A percentile compares a stretch with the other conserved stretches of the same genome.
Evolutionary conservation across 2,329 filamentous ascomycete genomes (phyloP).

Genomic region (Mariannaea elegans): DNA sequence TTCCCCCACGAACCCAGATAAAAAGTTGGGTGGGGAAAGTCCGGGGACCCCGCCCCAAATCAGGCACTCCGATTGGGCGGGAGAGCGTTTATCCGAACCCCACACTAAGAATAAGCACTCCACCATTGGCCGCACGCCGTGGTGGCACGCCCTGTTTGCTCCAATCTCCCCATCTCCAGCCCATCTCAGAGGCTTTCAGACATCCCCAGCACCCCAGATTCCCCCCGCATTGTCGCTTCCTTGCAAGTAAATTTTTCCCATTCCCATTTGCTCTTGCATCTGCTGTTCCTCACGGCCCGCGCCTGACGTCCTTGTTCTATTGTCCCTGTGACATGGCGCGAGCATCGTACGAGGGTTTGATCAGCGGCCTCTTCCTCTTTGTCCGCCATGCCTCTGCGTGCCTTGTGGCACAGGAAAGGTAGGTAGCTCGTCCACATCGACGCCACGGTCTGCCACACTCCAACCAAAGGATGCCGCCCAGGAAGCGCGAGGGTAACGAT

Average conservation of each 20-base stretch:
- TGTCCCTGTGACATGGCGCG: conserved; percentile 35
- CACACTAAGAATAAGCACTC: conserved; percentile 25
- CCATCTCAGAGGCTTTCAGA: conserved; percentile 24
- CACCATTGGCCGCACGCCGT: conserved; percentile 11
- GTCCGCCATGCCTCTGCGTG: conserved; percentile 37
- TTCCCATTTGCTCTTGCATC: conserved; percentile 16
- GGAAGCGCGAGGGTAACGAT: conserved; percentile 44
- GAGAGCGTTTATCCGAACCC: conserved; percentile 38
- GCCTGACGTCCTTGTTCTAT: conserved; percentile 7
- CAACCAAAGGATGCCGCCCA: conserved; percentile 49
- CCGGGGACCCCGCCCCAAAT: conserved; percentile 21
- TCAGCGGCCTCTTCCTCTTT: conserved; percentile 15
- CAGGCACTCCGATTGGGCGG: conserved; percentile 30
- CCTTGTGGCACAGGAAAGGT: conserved; percentile 35
- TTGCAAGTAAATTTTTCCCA: conserved; percentile 20
- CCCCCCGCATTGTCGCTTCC: conserved; percentile 36
- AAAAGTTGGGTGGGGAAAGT: conserved; percentile 11
- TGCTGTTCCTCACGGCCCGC: conserved; percentile 29
- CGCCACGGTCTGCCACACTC: conserved; percentile 19
- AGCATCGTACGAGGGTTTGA: conserved; percentile 28
- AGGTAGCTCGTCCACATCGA: conserved; percentile 27
- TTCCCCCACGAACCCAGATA: conserved; percentile 28
- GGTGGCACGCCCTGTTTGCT: conserved; percentile 2
- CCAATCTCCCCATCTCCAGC: conserved; percentile 25
- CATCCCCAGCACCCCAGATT: conserved; percentile 38